Base-by-base conservation (phyloP, 768 basidiomycete genomes). In the Lactifluus pinguis region DNA sequence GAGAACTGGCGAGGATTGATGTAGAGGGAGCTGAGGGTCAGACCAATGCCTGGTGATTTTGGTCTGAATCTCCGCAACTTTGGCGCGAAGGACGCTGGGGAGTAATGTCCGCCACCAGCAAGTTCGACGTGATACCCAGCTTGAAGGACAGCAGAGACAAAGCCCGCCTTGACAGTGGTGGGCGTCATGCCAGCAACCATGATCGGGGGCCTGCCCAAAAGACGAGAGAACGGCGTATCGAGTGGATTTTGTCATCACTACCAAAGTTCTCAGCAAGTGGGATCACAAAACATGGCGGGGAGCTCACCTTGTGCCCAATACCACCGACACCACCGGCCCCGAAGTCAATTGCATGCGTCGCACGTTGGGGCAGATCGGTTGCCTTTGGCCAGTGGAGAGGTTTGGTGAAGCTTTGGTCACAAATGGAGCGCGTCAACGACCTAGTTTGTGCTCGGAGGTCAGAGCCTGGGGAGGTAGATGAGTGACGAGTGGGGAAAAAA, bases 1-100 rank as follows among this genome's bases (percentile, higher is more conserved):
- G 83, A 80, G 75, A 97, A 98, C 71, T 98, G 95, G 63, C 92
- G 88, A 61, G 92, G 95, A 73, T 98, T 98, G 81, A 98, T 98
- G 75, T 25, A 25, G 25, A 25, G 25, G 25, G 25, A 25, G 25
- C 2, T 25, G 25, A 25, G 25, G 25, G 25, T 98, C 67, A 99
- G 75, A 53, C 95, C 97, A 59, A 95, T 86, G 51, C 97, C 97
- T 13, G 86, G 79, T 30, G 61, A 95, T 85, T 65, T 83, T 80
- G 60, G 80, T 74, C 74, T 92, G 92, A 57, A 99, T 97, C 70
- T 97, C 94, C 19, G 87, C 79, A 42, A 98, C 85, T 74, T 97
- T 98, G 60, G 84, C 72, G 39, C 95, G 92, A 49, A 99, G 83
- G 11, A 93, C 92, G 83, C 80, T 34, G 89, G 79, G 25, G 25